phyloP scores from a whole-genome alignment of 2,329 filamentous ascomycete species.

The Phyllosticta capitalensis region DNA sequence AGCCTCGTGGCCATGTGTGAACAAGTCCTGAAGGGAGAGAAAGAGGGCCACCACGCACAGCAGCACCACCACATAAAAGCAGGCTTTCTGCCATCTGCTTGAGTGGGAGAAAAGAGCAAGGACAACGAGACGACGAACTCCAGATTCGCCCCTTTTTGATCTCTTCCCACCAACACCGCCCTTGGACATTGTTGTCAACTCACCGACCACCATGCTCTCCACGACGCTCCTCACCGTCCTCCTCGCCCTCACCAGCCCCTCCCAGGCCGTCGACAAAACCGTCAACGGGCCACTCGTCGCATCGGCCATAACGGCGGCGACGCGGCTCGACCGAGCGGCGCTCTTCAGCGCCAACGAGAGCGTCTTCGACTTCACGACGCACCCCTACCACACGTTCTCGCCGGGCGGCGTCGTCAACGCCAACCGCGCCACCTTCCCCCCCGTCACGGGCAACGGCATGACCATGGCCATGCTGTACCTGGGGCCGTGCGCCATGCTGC shows the following conservation, averaged over 20 bases:
- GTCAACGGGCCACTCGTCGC: background rate
- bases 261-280: background rate
- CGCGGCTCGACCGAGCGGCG: slow-evolving; percentile 36
- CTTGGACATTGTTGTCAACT: background rate
- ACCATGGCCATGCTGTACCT: slow-evolving; percentile 38
- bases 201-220: background rate
- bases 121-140: background rate
- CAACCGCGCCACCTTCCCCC: slow-evolving; percentile 43
- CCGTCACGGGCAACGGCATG: slow-evolving; percentile 38
- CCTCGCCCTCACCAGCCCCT: background rate
- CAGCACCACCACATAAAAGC: background rate
- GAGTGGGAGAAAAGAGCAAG: background rate
- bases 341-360: slow-evolving; percentile 35
- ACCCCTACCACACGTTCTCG: slow-evolving; percentile 32
- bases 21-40: background rate
- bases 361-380: slow-evolving; percentile 41
- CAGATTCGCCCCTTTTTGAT: background rate
- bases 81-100: background rate
- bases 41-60: background rate
- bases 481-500: slow-evolving; percentile 44
- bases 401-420: slow-evolving; percentile 44
- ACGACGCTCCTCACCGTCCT: background rate
- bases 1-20: background rate
- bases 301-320: slow-evolving; percentile 17
- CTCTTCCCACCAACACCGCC: too few relatives aligned